phyloP scores from a whole-genome alignment of 2,329 filamentous ascomycete genomes.

The Stromatinia cepivora region DNA sequence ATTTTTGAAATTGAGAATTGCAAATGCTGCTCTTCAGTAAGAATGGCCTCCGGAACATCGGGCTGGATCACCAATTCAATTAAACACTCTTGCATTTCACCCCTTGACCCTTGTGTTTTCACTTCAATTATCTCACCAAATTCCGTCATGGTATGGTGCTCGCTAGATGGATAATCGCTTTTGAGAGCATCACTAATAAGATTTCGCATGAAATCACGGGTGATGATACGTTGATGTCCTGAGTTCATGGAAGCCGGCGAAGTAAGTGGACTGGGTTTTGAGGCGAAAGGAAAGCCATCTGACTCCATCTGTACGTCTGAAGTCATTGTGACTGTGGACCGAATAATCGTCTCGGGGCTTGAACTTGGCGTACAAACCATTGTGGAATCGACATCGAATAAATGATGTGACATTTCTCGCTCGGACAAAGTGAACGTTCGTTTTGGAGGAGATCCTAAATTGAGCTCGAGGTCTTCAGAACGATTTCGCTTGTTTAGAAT shows the following conservation, averaged over 20 bases:
- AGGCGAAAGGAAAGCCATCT: neutral
- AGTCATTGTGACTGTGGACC: neutral
- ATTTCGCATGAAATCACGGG: constrained; percentile 37
- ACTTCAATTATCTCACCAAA: constrained; percentile 38
- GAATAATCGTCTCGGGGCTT: neutral
- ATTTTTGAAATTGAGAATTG: constrained; percentile 46
- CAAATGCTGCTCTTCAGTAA: constrained; percentile 51
- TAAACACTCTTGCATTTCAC: constrained; percentile 34
- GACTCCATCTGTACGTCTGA: neutral
- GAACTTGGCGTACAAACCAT: neutral
- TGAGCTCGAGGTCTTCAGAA: constrained; percentile 30
- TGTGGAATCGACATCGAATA: constrained; percentile 1
- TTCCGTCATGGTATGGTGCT: constrained; percentile 33
- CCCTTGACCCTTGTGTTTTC: constrained; percentile 33
- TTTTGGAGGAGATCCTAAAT: constrained; percentile 36
- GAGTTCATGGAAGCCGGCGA: constrained; percentile 28
- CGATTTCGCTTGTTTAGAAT: constrained; percentile 28
- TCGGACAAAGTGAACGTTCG: constrained; percentile 35
- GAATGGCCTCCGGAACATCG: constrained; percentile 53
- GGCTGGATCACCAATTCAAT: constrained; percentile 45
- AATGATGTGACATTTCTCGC: constrained; percentile 24
- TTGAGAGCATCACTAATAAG: constrained; percentile 36
- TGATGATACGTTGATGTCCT: constrained; percentile 33
- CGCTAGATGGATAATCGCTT: constrained; percentile 34
- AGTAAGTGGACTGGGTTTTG: constrained; percentile 17